Percentiles rank a stretch among this genome's conserved stretches.
Evolutionary conservation across 352 stramenopile genomes (phyloP).

Genomic region (Phytophthora hibernalis): DNA sequence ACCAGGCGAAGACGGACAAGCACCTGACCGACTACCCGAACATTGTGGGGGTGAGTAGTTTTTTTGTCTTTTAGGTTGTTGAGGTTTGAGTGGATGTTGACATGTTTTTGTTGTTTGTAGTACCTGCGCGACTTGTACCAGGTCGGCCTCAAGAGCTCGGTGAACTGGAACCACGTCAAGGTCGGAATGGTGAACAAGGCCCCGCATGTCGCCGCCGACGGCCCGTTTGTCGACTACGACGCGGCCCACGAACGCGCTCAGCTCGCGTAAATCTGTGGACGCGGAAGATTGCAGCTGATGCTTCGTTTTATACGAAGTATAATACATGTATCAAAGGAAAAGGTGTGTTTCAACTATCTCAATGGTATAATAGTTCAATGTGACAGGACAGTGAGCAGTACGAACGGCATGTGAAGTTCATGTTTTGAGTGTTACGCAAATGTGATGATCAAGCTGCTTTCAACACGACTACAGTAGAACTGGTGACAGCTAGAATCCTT

Average conservation of each 20-base stretch:
- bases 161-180: slow-evolving; percentile 93
- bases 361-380: no score
- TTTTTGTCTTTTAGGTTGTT: not conserved
- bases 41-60: slow-evolving; percentile 16
- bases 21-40: slow-evolving; percentile 60
- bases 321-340: no score
- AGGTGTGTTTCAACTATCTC: no score
- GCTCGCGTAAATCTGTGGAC: slow-evolving; percentile 3
- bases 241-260: slow-evolving; percentile 38
- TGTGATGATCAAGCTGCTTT: no score
- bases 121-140: slow-evolving; percentile 77
- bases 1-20: slow-evolving; percentile 32
- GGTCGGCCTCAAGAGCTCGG: slow-evolving; percentile 70
- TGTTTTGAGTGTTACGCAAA: no score
- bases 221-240: slow-evolving; percentile 48
- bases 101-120: slow-evolving; percentile 13
- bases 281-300: not conserved
- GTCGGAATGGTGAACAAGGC: slow-evolving; percentile 85
- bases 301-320: no score
- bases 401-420: no score
- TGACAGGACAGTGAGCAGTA: no score
- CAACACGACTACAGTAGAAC: no score
- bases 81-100: not conserved
- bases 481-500: no score
- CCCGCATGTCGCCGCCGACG: slow-evolving; percentile 77